Base-by-base conservation (phyloP, 2,329 filamentous ascomycete species). In the Penicillium corylophilum region DNA sequence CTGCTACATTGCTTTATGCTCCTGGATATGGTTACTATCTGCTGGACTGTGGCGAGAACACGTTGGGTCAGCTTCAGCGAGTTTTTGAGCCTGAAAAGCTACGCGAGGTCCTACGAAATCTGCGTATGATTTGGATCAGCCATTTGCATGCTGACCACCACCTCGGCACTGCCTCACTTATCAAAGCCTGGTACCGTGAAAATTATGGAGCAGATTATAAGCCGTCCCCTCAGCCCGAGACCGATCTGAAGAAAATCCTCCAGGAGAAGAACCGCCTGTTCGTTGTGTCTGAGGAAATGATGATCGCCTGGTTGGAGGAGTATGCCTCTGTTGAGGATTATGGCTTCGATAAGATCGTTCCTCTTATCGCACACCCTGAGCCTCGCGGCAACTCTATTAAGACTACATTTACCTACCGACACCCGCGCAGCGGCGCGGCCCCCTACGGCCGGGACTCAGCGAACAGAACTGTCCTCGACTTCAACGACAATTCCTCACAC, bases 111-210 rank as follows among this genome's bases (percentile, higher is more conserved):
- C 76, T 99, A n/a, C 80, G 78, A 53, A 85, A 95, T 56, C 78
- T 99, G 39, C 87, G 86, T 48, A 83, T 85, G 60, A 86, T 99
- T 56, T 95, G 90, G 84, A 94, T 99, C 72, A 95, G 90, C 70
- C 94, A 99, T 74, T 78, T 95, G 56, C 94, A 99, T 71, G 94
- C 94, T 4, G 94, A 99, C 73, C 94, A 99, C 72, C 94, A 97
- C 67, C 81, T 99, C 18, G 94, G 94, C 24, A 89, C 85, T 1
- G 79, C 83, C n/a, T 82, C 85, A 5, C 77, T 97, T n/a, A 83
- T 97, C 64, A 86, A 83, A 64, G 89, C 88, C 5, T 96, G 91
- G 89, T 84, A 89, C 59, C 64, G 77, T 48, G 79, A 85, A 39
- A 78, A 78, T 18, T 81, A 83, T 60, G 69, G 67, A 13, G 39